Evolutionary conservation across 306 rosid species (phyloP).

Genomic region (Oemleria cerasiformis): DNA sequence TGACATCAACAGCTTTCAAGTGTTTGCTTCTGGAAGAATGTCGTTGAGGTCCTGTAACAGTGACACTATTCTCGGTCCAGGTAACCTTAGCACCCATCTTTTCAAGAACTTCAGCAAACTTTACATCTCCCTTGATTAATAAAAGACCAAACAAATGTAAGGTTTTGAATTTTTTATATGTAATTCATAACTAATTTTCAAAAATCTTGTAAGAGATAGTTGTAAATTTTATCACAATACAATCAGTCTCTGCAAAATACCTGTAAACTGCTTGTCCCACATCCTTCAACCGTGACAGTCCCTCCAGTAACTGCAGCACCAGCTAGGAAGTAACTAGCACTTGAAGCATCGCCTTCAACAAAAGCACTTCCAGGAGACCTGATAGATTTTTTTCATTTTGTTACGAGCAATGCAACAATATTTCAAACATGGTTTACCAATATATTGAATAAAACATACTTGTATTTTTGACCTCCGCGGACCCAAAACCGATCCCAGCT

Average conservation of each 20-base stretch:
- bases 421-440: conserved; percentile 13
- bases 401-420: conserved; percentile 17
- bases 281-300: conserved; percentile 91
- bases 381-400: conserved; percentile 17
- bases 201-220: not conserved
- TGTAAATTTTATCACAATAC: not conserved
- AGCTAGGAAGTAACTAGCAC: conserved; percentile 99
- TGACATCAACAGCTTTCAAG: conserved; percentile 78
- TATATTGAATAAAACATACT: conserved; percentile 56
- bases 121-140: conserved; percentile 81
- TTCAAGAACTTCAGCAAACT: conserved; percentile 94
- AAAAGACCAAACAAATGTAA: conserved; percentile 14
- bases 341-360: conserved; percentile 99
- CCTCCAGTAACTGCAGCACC: conserved; percentile 99
- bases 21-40: conserved; percentile 58
- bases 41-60: conserved; percentile 74
- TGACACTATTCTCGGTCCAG: conserved; percentile 93
- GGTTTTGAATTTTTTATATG: not conserved
- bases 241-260: conserved; percentile 35
- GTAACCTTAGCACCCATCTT: conserved; percentile 97
- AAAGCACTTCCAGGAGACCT: conserved; percentile 94
- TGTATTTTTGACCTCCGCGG: conserved; percentile 94
- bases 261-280: conserved; percentile 99
- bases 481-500: conserved; percentile 84
- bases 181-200: not conserved